Evolutionary conservation across 2,329 filamentous ascomycete genomes (phyloP).

Genomic region (Aspergillus japonicus): DNA sequence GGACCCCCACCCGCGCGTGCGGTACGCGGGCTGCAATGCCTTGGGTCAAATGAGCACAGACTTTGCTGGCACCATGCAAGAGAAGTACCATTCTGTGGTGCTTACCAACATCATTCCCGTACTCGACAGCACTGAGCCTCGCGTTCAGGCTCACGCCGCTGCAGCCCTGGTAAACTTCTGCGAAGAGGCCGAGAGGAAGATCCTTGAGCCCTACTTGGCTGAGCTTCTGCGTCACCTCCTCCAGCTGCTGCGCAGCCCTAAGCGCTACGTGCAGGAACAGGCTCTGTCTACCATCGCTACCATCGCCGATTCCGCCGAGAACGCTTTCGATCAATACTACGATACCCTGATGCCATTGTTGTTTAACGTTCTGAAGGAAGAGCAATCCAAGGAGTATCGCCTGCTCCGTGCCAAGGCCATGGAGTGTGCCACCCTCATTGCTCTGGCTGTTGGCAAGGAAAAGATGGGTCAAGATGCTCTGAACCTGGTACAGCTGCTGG

Average conservation of each 20-base stretch:
- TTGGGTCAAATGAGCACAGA: slow-evolving; percentile 99
- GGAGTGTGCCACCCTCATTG: slow-evolving; percentile 95
- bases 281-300: slow-evolving; percentile 96
- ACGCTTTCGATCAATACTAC: slow-evolving; percentile 93
- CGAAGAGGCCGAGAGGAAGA: slow-evolving; percentile 91
- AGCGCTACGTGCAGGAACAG: slow-evolving; percentile 96
- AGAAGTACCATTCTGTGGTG: slow-evolving; percentile 85
- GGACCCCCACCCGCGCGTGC: slow-evolving; percentile 87
- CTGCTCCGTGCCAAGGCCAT: slow-evolving; percentile 94
- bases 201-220: slow-evolving; percentile 90
- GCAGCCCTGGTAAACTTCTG: slow-evolving; percentile 99
- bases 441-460: slow-evolving; percentile 89
- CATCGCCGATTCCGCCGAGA: slow-evolving; percentile 96
- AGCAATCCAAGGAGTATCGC: slow-evolving; percentile 90
- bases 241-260: slow-evolving; percentile 82
- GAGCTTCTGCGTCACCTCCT: slow-evolving; percentile 82
- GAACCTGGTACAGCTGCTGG: slow-evolving; percentile 81
- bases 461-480: slow-evolving; percentile 85
- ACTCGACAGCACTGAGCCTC: slow-evolving; percentile 81
- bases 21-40: slow-evolving; percentile 96
- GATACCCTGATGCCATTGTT: slow-evolving; percentile 92
- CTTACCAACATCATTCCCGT: slow-evolving; percentile 91
- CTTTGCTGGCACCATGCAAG: slow-evolving; percentile 96
- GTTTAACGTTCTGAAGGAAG: slow-evolving; percentile 82
- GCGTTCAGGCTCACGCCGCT: slow-evolving; percentile 94